Evolutionary conservation across 805 yeast genomes (phyloP), one percentile per base, ranked within the genome.

Genomic region (Scheffersomyces ergatensis): DNA sequence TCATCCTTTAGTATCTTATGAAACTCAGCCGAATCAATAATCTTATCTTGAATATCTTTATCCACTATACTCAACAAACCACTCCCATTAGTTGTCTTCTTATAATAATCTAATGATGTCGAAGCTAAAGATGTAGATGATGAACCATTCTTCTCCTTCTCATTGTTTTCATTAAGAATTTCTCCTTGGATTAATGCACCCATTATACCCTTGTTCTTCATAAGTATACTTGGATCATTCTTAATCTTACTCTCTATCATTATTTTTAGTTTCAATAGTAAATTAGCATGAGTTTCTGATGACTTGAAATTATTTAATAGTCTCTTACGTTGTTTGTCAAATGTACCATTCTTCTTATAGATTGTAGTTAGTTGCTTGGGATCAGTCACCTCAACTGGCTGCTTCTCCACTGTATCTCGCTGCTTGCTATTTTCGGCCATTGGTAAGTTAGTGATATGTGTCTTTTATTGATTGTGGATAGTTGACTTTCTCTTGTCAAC

Each of bases 181-280:
- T 72, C 74, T 2, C 81, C 78, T 47, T 77, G 81, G 2, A 77
- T 70, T 43, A 77, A 53, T 0, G 82, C 82, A 0, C 72, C 74
- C 52, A 74, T 62, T 36, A 69, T 74, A 2, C 80, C 81, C 39
- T 65, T 72, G 54, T 76, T 77, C 49, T 74, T 66, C 46, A 65
- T 54, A 16, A 77, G 53, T 14, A 77, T 65, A 15, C 66, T 55
- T 1, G 81, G 81, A 46, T 77, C 79, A 26, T 67, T 60, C 34
- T 66, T 61, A 18, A 76, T 69, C 45, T 76, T 76, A 32, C 60
- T 54, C 42, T 72, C 77, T 3, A 77, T 67, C 54, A 76, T 54
- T 19, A 70, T 50, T 35, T 65, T 61, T 32, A 76, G 51, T 43
- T 73, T 62, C 20, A 62, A 51, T 18, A 69, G 53, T 17, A 74